A percentile compares a stretch with the other conserved stretches of the same genome.
These are phyloP conservation scores for Ustilago bromivora DNA, from an alignment of 1,284 basidiomycete genomes.

Conservation along the genomic window DNA sequence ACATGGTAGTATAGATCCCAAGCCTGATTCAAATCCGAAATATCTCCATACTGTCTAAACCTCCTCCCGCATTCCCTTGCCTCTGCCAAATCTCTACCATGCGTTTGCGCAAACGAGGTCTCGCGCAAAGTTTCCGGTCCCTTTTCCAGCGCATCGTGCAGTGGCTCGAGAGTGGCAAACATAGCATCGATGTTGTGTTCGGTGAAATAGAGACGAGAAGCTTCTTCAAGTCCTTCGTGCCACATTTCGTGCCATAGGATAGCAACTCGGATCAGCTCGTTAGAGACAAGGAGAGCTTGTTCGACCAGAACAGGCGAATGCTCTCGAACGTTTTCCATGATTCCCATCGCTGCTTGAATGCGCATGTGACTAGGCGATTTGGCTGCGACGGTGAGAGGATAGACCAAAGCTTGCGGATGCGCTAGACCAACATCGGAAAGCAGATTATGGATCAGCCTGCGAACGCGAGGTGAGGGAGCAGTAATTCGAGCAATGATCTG, in stretches of 20 bases:
- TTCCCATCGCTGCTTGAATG: slow-evolving; percentile 84
- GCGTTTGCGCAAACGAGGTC: slow-evolving; percentile 93
- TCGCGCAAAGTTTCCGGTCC: slow-evolving; percentile 96
- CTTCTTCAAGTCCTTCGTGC: slow-evolving; percentile 99
- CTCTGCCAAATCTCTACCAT: slow-evolving; percentile 91
- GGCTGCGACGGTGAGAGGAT: slow-evolving; percentile 96
- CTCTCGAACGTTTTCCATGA: slow-evolving; percentile 94
- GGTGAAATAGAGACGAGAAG: slow-evolving; percentile 95
- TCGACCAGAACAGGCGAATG: slow-evolving; percentile 90
- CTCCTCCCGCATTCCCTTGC: slow-evolving; percentile 92
- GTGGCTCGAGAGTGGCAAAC: slow-evolving; percentile 92
- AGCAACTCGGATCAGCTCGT: slow-evolving; percentile 95
- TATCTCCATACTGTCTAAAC: slow-evolving; percentile 87
- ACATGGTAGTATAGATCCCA: slow-evolving; percentile 99
- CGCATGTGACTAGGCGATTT: slow-evolving; percentile 90
- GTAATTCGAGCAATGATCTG: slow-evolving; percentile 99
- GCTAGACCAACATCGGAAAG: slow-evolving; percentile 93
- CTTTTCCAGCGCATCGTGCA: slow-evolving; percentile 94
- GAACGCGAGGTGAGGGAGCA: slow-evolving; percentile 88
- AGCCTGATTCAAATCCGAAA: slow-evolving; percentile 92
- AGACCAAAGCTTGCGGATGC: slow-evolving; percentile 97
- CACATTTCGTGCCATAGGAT: slow-evolving; percentile 99
- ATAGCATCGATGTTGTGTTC: slow-evolving; percentile 99
- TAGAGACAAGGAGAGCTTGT: slow-evolving; percentile 91
- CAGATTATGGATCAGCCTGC: slow-evolving; percentile 88